Evolutionary conservation across 306 rosid species (phyloP).

Genomic region (Quercus glauca): DNA sequence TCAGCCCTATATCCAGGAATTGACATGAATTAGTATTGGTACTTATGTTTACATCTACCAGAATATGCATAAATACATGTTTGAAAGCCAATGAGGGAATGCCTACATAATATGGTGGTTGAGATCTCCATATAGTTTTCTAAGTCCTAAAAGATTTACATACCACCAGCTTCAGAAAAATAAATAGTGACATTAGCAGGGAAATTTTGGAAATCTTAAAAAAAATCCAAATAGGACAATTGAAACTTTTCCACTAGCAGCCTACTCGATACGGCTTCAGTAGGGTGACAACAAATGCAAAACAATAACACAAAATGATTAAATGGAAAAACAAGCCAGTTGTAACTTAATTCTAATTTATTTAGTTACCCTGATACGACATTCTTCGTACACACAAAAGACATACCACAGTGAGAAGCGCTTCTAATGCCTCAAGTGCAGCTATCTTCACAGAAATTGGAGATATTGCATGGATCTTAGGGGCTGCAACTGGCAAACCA

Average conservation of each 20-base stretch:
- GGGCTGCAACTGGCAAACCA: constrained; percentile 32
- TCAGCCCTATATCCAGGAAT: no score
- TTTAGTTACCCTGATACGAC: background rate
- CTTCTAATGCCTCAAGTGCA: constrained; percentile 78
- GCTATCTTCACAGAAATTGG: constrained; percentile 73
- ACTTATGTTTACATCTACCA: no score
- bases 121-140: no score
- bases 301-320: background rate
- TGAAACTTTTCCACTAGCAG: no score
- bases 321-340: no score
- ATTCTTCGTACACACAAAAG: background rate
- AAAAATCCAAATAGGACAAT: background rate
- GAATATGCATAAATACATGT: no score
- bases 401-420: constrained; percentile 75
- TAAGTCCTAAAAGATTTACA: no score
- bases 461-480: constrained; percentile 25
- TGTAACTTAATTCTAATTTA: background rate
- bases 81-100: no score
- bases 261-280: background rate
- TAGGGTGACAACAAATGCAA: background rate
- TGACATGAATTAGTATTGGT: no score
- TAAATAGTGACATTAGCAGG: no score
- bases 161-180: no score
- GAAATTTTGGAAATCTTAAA: background rate
- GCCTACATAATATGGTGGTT: no score